Base-by-base conservation (phyloP, 176 grass and related monocot species). In the Cocos nucifera region DNA sequence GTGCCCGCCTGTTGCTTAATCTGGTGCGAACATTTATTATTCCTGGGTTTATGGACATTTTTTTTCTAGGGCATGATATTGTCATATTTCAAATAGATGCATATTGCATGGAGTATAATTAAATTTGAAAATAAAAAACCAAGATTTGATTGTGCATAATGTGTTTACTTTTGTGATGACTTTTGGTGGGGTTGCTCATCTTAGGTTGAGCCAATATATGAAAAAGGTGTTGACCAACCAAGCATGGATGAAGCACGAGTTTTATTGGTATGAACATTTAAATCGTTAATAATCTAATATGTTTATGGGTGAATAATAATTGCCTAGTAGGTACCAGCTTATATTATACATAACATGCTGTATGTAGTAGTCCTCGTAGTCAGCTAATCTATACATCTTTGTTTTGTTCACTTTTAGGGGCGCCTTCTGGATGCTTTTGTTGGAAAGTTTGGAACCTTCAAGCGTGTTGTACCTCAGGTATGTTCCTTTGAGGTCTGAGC, bases 161-260 rank as follows among this genome's bases (percentile, higher is more conserved):
- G 28, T 6, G 9, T 44, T 44, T 12, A 44, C 35, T 44, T 44
- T 44, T 44, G 2, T 44, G 35, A 44, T 44, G 9, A 44, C 35
- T 44, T 12, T 44, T 44, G 35, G 35, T 3, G 35, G 8, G 35
- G 35, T 12, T 44, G 35, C 10, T 17, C 17, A 5, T 65, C 68
- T 53, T 51, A 98, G 93, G 93, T 98, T 49, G 93, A 98, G 79
- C 93, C 93, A 50, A 98, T 98, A 79, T 98, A 92, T 83, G 88
- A 98, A 59, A 98, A 98, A 72, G 93, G 93, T 65, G 71, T 92
- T 60, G 88, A 98, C 58, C 87, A 86, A 67, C 81, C 78, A 78
- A 92, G 87, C 57, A 98, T 98, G 93, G 88, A 98, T 32, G 82
- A 92, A 92, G 93, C 93, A 51, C 79, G 93, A 4, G 67, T 92